phyloP scores from a whole-genome alignment of 768 basidiomycete species.

The Phaffia tasmanica region DNA sequence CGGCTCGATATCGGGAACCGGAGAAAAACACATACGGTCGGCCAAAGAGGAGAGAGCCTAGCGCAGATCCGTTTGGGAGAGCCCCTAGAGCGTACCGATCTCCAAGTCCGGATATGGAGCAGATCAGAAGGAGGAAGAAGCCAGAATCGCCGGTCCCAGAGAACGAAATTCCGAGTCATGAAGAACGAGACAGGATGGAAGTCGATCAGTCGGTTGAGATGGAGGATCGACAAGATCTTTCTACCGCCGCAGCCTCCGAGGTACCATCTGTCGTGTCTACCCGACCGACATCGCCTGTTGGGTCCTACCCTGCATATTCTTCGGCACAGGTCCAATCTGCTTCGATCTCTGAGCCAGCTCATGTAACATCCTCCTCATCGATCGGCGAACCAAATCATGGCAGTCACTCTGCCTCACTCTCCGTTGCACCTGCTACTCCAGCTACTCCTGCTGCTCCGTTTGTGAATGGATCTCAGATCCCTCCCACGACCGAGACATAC shows the following conservation, averaged over 20 bases:
- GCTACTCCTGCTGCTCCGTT: neutral
- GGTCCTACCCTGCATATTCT: neutral
- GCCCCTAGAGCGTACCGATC: conserved; percentile 5
- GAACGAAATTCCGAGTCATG: neutral
- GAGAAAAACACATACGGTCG: too few relatives aligned
- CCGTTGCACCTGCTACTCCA: too few relatives aligned
- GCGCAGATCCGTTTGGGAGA: conserved; percentile 3
- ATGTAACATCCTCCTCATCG: neutral
- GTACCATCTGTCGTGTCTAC: neutral
- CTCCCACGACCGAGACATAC: conserved; percentile 42
- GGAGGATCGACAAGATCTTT: neutral
- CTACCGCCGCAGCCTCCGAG: neutral
- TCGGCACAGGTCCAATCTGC: neutral
- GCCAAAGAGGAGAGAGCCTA: too few relatives aligned
- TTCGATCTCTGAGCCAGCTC: neutral
- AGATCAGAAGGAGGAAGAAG: conserved; percentile 1
- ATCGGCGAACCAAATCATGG: neutral
- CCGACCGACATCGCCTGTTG: neutral
- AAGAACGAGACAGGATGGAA: neutral
- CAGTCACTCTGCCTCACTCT: neutral
- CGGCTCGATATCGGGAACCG: too few relatives aligned
- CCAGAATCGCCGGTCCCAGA: neutral
- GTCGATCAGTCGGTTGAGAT: neutral
- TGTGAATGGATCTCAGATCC: neutral
- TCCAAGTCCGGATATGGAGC: conserved; percentile 8